These are phyloP conservation scores for Aegilops bicornis DNA, from an alignment of 176 grass and related monocot species.

Conservation along the genomic window DNA sequence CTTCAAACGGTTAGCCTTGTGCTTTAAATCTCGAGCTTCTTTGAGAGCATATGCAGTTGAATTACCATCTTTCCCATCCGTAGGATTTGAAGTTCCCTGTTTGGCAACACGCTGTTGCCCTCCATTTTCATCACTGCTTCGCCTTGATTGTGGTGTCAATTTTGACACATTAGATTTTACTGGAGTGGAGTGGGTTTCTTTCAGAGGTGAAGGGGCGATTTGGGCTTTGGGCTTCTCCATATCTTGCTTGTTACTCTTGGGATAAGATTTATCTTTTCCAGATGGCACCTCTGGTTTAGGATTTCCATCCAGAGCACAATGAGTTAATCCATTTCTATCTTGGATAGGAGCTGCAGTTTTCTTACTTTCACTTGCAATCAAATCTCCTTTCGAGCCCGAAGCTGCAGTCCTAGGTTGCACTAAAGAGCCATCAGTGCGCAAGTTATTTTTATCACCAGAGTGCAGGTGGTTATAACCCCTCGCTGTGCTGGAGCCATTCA, in stretches of 20 bases:
- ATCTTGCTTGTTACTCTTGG: conserved; percentile 55
- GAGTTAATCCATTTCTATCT: conserved; percentile 42
- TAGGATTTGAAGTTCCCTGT: conserved; percentile 52
- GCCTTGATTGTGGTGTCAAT: conserved; percentile 44
- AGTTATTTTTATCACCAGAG: conserved; percentile 44
- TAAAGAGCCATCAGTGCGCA: conserved; percentile 31
- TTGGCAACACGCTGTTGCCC: conserved; percentile 43
- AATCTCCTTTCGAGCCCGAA: conserved; percentile 39
- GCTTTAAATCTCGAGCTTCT: conserved; percentile 91
- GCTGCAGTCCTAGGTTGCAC: conserved; percentile 24
- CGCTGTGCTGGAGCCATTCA: conserved; percentile 36
- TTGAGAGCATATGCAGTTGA: conserved; percentile 58
- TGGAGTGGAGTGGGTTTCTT: conserved; percentile 47
- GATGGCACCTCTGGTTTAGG: conserved; percentile 19
- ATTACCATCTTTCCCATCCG: conserved; percentile 66
- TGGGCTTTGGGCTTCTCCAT: conserved; percentile 35
- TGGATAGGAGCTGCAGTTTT: conserved; percentile 36
- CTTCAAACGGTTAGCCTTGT: conserved; percentile 96
- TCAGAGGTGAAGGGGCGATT: conserved; percentile 45
- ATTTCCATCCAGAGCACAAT: conserved; percentile 39
- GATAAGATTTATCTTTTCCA: conserved; percentile 50
- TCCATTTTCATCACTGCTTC: conserved; percentile 57
- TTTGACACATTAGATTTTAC: conserved; percentile 58
- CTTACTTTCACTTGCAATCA: conserved; percentile 26
- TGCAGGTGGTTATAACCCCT: conserved; percentile 41